Evolutionary conservation across 257 asterid species (phyloP), one percentile per base, ranked within the genome.

Genomic region (Solanum peruvianum): DNA sequence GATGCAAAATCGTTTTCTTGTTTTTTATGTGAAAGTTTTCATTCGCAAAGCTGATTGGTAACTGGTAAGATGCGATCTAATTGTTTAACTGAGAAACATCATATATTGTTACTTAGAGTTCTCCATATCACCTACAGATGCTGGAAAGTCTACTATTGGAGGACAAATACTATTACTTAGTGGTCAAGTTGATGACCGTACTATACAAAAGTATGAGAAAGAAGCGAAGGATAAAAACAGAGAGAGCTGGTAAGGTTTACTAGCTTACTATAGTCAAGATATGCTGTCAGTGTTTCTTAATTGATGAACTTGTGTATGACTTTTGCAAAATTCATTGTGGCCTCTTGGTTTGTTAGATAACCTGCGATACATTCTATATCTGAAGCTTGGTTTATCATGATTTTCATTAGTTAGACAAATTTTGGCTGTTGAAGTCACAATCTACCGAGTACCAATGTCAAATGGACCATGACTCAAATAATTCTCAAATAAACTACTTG

Each of bases 121-220:
- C 23, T 49, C 70, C 31, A 7, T 31, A 10, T 81, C 45, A 49
- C 85, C 82, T 87, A 90, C 93, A 97, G 99, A 97, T 93, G 99
- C 99, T 85, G 99, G 99, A 33, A 97, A 97, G 92, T 97, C 99
- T 41, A 97, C 99, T 78, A 93, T 92, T 86, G 99, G 99, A 69
- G 99, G 99, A 42, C 99, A 97, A 88, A 97, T 93, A 80, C 89
- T 97, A 76, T 94, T 92, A 82, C 96, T 97, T 49, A 97, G 99
- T 88, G 99, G 99, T 86, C 98, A 97, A 89, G 99, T 97, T 85
- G 99, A 97, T 91, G 99, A 97, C 52, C 97, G 99, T 1, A 97
- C 99, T 9, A 97, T 97, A 87, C 99, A 97, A 87, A 97, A 97
- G 84, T 97, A 96, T 70, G 99, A 97, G 91, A 97, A 94, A 93